Evolutionary conservation across 2,329 filamentous ascomycete species (phyloP).

Genomic region (Graphilbum ipis-grandicollis): DNA sequence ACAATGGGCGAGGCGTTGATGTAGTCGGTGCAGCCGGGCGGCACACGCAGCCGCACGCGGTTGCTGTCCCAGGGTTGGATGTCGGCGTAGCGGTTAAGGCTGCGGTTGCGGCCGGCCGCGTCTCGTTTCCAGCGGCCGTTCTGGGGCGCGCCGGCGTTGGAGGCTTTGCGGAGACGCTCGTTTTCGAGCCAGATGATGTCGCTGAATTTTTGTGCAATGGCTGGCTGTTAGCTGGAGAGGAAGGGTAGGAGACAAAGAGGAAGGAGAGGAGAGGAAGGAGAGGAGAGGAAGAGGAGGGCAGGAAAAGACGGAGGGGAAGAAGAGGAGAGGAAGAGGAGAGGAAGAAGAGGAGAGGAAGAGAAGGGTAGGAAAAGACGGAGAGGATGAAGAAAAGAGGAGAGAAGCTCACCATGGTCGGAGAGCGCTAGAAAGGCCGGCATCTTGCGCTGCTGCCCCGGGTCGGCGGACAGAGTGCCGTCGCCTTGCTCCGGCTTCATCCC

Average conservation of each 20-base stretch:
- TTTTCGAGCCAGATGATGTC: conserved; percentile 37
- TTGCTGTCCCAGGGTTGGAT: conserved; percentile 83
- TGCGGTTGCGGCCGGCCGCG: conserved; percentile 31
- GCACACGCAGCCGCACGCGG: conserved; percentile 63
- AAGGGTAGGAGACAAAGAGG: conserved; percentile 1
- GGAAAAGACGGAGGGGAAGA: too few species aligned
- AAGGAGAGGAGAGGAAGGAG: conserved; percentile 1
- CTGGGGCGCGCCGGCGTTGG: too few species aligned
- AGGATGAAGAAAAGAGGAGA: too few species aligned
- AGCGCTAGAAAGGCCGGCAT: too few species aligned
- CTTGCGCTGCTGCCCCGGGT: too few species aligned
- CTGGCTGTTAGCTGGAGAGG: conserved; percentile 21
- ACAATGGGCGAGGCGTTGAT: conserved; percentile 65
- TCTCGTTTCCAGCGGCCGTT: conserved; percentile 31
- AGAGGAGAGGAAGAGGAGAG: too few species aligned
- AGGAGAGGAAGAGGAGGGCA: too few species aligned
- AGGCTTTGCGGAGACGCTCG: conserved; percentile 24
- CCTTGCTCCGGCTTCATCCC: too few species aligned
- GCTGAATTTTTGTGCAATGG: conserved; percentile 29
- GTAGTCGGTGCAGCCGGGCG: conserved; percentile 56
- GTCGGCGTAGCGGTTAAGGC: conserved; percentile 73
- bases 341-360: too few species aligned
- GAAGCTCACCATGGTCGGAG: too few species aligned
- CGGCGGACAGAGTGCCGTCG: too few species aligned
- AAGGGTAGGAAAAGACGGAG: too few species aligned